phyloP scores from a whole-genome alignment of 257 asterid genomes.

The Solanum ossicruentum region DNA sequence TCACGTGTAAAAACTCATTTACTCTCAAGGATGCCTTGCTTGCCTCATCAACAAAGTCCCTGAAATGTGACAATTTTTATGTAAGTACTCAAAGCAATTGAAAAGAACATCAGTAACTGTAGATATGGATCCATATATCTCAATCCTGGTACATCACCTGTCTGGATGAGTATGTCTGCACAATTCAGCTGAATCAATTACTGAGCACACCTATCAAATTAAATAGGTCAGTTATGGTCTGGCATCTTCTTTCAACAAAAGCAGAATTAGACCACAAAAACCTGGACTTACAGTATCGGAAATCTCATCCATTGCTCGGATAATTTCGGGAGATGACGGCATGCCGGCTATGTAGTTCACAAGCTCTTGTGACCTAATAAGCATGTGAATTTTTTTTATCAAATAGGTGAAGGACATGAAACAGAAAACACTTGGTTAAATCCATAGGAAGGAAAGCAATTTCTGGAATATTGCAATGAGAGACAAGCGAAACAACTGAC shows the following conservation, averaged over 20 bases:
- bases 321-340: conserved; percentile 73
- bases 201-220: conserved; percentile 73
- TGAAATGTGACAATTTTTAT: background rate
- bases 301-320: conserved; percentile 81
- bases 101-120: background rate
- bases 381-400: background rate
- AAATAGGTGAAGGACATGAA: background rate
- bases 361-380: conserved; percentile 75
- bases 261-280: background rate
- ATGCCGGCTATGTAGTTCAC: conserved; percentile 54
- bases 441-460: background rate
- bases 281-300: conserved; percentile 59
- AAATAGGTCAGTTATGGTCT: background rate
- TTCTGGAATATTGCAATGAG: background rate
- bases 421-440: background rate
- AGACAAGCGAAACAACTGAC: background rate
- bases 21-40: conserved; percentile 75
- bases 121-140: background rate
- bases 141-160: conserved; percentile 35
- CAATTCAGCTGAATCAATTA: conserved; percentile 81
- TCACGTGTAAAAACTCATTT: conserved; percentile 85
- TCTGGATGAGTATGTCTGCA: conserved; percentile 97
- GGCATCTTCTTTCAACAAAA: background rate
- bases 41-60: conserved; percentile 80
- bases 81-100: background rate